Evolutionary conservation across 306 rosid species (phyloP), one percentile per base, ranked within the genome.

Genomic region (Prunus mongolica): DNA sequence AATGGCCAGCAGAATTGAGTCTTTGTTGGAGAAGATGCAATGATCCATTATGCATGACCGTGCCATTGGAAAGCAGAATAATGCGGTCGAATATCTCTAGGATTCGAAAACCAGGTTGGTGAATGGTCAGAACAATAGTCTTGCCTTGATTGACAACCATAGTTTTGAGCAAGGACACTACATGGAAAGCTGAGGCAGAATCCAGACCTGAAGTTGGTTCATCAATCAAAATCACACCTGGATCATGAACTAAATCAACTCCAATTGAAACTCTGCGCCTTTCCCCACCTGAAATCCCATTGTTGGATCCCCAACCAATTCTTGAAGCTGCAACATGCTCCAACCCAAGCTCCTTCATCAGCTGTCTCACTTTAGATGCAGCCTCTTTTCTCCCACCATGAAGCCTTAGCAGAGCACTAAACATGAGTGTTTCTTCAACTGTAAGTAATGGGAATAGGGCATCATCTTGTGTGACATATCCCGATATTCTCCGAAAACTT

Each of bases 201-300:
- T 94, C 98, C 91, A 94, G 77, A 6, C 98, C 98, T 60, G 98
- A 94, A 79, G 98, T 94, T 74, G 98, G 96, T 76, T 94, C 98
- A 71, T 94, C 98, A 57, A 94, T 92, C 85, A 94, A 78, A 71
- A 94, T 77, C 81, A 92, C 90, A 38, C 86, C 92, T 57, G 98
- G 98, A 68, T 92, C 95, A 79, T 94, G 98, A 77, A 94, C 97
- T 62, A 94, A 80, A 81, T 90, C 98, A 52, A 92, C 97, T 72
- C 97, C 98, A 63, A 94, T 92, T 12, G 97, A 94, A 80, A 94
- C 98, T 68, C 98, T 80, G 12, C 98, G 89, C 84, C 88, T 89
- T 77, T 94, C 98, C 0, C 98, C 98, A 3, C 98, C 98, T 0
- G 98, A 93, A 79, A 93, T 88, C 16, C 93, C 96, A 24, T 76